Conservation (phyloP, 78 protist species). For the Chrysochromulina parva region DNA sequence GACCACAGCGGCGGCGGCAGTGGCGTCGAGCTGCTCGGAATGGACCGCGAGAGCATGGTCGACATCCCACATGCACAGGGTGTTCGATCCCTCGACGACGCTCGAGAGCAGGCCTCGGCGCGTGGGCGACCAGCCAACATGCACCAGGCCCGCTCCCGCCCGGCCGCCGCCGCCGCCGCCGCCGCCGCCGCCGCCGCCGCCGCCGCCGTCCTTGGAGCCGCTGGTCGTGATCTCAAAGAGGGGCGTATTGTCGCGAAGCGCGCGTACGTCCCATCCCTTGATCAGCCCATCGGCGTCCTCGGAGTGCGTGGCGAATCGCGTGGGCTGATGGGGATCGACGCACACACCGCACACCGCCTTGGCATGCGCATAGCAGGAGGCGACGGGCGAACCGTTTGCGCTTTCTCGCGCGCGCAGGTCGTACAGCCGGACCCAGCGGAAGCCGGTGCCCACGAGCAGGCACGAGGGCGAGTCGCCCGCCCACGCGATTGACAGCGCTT, state of each 20-base stretch:
- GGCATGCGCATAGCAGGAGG: background rate
- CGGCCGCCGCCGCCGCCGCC: background rate
- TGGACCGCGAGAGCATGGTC: background rate
- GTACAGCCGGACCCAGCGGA: constrained; percentile 9
- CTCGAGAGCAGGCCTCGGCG: background rate
- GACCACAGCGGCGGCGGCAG: too few relatives aligned
- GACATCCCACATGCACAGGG: background rate
- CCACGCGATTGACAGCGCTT: background rate
- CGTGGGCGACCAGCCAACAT: constrained; percentile 26
- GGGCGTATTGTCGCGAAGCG: background rate
- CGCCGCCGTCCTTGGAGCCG: background rate
- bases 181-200: background rate
- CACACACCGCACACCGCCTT: background rate
- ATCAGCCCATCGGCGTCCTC: background rate
- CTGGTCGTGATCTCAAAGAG: background rate
- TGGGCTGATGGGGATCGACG: background rate
- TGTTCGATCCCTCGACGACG: background rate
- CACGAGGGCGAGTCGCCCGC: background rate
- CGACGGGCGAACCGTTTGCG: background rate
- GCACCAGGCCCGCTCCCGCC: background rate
- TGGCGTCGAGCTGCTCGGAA: too few relatives aligned
- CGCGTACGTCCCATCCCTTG: constrained; percentile 40
- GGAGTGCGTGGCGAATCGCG: background rate
- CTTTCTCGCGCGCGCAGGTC: background rate
- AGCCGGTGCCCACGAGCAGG: background rate